A percentile compares a stretch with the other conserved stretches of the same genome.
Conservation (phyloP, 2,329 filamentous ascomycete genomes). For the Sporothrix mexicana region DNA sequence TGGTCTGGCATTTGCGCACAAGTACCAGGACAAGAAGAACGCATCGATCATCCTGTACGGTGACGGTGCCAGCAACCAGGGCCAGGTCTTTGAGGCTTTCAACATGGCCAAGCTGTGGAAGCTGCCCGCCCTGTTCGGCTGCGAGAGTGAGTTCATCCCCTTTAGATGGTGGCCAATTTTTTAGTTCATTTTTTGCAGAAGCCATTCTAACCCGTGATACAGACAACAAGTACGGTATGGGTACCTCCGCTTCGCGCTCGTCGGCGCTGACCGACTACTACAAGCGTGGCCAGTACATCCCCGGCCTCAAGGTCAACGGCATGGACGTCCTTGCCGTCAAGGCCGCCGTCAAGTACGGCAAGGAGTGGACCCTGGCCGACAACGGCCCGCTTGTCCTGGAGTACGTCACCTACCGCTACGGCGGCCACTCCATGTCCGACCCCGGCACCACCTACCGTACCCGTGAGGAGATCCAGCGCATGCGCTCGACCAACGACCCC, state of each 20-base stretch:
- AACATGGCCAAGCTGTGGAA: constrained; percentile 99
- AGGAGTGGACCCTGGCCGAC: constrained; percentile 80
- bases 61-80: constrained; percentile 98
- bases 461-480: constrained; percentile 98
- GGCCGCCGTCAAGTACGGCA: constrained; percentile 92
- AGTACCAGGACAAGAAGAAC: constrained; percentile 88
- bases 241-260: constrained; percentile 91
- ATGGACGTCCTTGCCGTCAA: constrained; percentile 99
- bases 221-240: constrained; percentile 99
- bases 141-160: constrained; percentile 77
- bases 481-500: constrained; percentile 98
- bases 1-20: constrained; percentile 94
- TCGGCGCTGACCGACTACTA: constrained; percentile 99
- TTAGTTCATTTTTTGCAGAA: background rate
- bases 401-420: constrained; percentile 99
- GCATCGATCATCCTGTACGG: constrained; percentile 91
- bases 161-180: too few species aligned
- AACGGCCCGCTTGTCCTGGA: constrained; percentile 96
- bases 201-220: constrained; percentile 40
- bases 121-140: constrained; percentile 92
- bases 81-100: constrained; percentile 99
- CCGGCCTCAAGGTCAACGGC: constrained; percentile 98
- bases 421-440: constrained; percentile 99
- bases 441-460: constrained; percentile 99
- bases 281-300: constrained; percentile 99